phyloP scores from a whole-genome alignment of 1,139 yeast species.

The Blastobotrys arbuscula region DNA sequence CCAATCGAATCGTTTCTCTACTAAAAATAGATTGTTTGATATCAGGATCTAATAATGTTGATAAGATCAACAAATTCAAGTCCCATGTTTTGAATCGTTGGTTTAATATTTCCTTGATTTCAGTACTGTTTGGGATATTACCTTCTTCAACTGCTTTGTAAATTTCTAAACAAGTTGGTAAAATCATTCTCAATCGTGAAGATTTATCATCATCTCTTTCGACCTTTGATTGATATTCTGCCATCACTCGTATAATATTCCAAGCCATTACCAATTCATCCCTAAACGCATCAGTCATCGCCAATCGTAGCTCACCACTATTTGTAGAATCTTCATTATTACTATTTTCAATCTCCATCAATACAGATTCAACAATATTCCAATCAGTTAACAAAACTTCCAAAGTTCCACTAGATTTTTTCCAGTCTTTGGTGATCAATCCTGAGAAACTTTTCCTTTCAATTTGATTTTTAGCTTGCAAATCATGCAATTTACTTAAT shows the following conservation, averaged over 20 bases:
- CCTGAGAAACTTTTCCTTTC: neutral
- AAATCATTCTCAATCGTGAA: conserved; percentile 12
- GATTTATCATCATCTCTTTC: neutral
- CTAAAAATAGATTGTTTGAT: conserved; percentile 9
- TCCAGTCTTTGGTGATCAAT: neutral
- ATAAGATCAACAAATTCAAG: conserved; percentile 10
- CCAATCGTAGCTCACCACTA: neutral
- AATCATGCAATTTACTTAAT: neutral
- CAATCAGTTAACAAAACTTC: neutral
- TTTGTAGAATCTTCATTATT: neutral
- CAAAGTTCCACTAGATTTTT: neutral
- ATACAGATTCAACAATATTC: neutral
- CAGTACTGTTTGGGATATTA: neutral
- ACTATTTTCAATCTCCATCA: neutral
- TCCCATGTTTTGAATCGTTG: conserved; percentile 13
- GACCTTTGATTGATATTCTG: neutral
- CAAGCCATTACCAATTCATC: neutral
- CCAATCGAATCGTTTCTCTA: conserved; percentile 1
- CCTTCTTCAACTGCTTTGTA: conserved; percentile 9
- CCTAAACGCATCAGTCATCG: neutral
- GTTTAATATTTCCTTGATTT: conserved; percentile 7
- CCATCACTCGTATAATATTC: conserved; percentile 3
- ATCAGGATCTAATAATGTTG: conserved; percentile 12
- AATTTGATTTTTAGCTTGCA: neutral
- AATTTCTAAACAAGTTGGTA: conserved; percentile 10